phyloP scores from a whole-genome alignment of 2,329 filamentous ascomycete species.

The Rhynchosporium secalis region DNA sequence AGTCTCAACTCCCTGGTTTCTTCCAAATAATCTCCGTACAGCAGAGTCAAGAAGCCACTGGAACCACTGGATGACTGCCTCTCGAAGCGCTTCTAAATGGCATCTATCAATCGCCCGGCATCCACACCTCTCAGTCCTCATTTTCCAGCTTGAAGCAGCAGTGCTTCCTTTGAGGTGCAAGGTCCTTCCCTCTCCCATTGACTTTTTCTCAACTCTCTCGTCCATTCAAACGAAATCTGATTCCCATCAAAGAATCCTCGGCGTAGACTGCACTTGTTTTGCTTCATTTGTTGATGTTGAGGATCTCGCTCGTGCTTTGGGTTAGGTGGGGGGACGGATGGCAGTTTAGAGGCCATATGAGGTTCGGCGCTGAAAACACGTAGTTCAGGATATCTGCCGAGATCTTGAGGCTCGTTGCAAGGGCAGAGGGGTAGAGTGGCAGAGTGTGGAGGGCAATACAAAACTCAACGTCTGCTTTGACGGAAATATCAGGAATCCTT shows the following conservation, averaged over 20 bases:
- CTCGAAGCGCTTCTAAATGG: neutral
- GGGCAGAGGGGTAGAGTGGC: too few species aligned
- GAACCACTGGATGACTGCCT: neutral
- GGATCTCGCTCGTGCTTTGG: conserved; percentile 1
- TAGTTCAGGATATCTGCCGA: too few species aligned
- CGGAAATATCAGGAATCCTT: too few species aligned
- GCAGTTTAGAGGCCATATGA: too few species aligned
- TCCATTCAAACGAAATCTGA: conserved; percentile 1
- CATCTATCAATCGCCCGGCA: neutral
- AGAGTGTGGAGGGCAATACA: too few species aligned
- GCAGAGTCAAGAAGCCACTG: neutral
- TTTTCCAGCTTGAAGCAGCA: neutral
- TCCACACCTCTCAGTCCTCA: neutral
- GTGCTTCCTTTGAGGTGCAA: neutral
- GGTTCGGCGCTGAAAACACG: too few species aligned
- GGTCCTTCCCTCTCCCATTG: neutral
- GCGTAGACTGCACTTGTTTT: neutral
- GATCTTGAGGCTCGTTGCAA: too few species aligned
- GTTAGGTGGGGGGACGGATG: too few species aligned
- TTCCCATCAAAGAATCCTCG: neutral
- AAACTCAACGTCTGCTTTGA: too few species aligned
- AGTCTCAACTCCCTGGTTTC: neutral
- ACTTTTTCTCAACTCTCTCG: neutral
- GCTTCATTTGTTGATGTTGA: neutral
- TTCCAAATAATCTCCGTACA: neutral